phyloP scores from a whole-genome alignment of 257 asterid species.

The Solanum raphanifolium region DNA sequence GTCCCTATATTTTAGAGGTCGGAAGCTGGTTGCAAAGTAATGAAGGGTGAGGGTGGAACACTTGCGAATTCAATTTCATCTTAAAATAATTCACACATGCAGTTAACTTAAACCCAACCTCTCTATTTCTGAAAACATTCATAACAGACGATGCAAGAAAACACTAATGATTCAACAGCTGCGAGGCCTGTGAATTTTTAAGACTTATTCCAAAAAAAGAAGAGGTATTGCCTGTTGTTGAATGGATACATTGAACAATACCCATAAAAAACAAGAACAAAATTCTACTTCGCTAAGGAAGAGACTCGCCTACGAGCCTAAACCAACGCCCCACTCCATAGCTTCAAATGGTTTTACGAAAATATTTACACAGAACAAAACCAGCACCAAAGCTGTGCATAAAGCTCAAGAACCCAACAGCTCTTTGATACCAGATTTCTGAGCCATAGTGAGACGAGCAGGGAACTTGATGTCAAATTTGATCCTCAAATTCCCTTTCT shows the following conservation, averaged over 20 bases:
- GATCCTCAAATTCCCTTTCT: slow-evolving; percentile 33
- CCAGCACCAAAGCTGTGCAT: neutral
- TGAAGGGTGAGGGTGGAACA: too few species aligned
- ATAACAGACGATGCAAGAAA: neutral
- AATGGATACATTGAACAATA: neutral
- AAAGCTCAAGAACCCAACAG: slow-evolving; percentile 16
- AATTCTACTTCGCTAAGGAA: neutral
- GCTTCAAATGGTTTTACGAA: neutral
- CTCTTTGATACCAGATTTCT: slow-evolving; percentile 31
- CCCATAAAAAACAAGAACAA: neutral
- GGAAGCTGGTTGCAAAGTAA: too few species aligned
- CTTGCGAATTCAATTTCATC: neutral
- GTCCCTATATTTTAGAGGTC: too few species aligned
- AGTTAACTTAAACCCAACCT: neutral
- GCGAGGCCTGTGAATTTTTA: neutral
- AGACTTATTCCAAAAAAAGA: neutral
- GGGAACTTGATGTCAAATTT: slow-evolving; percentile 41
- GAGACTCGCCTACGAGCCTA: neutral
- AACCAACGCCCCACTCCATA: neutral
- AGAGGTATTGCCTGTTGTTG: neutral
- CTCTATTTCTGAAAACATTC: neutral
- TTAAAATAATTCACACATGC: neutral
- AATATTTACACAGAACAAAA: neutral
- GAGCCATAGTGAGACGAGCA: slow-evolving; percentile 17
- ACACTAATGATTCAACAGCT: neutral